Base-by-base conservation (phyloP, 2,329 filamentous ascomycete genomes). In the Colletotrichum abscissum region DNA sequence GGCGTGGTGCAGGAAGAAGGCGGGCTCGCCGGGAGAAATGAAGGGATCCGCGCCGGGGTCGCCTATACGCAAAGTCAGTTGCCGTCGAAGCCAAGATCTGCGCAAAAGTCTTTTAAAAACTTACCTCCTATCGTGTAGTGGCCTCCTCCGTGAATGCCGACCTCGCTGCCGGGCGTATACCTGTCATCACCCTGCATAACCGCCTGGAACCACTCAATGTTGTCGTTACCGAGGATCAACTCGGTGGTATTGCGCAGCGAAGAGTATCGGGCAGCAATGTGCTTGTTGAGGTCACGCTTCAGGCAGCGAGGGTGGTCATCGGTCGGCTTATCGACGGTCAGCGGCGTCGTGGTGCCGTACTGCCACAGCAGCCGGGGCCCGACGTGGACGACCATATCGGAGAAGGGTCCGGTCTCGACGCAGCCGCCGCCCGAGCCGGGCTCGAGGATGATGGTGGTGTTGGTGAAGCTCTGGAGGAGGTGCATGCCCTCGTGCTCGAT, bases 401-500 rank as follows among this genome's bases (percentile, higher is more conserved):
- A 76, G 22, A 89, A 83, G 0, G 81, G 81, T 8, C 82, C 81
- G 55, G 74, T 74, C 24, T 74, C 75, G 33, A 84, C 78, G 65
- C 81, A 72, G 5, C 89, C 89, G 59, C 89, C 88, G 16, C 89
- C 89, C 0, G 81, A 81, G n/a, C 86, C 88, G 0, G 84, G 81
- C 0, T 84, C 84, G n/a, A 86, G 38, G 70, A 80, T 77, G 75
- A 82, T 76, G 24, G 52, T 52, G 2, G 46, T 64, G 11, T 52
- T 64, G 46, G 42, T 33, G 30, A 54, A 33, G 26, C 11, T 19
- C 62, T 64, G 62, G 22, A 62, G 56, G 24, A 76, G 65, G 22
- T 70, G 42, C 77, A 74, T 57, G 38, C 64, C 76, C 30, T 78
- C 74, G 30, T 76, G 76, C 49, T 77, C 56, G 67, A 82, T 76